Evolutionary conservation across 2,329 filamentous ascomycete genomes (phyloP).

Genomic region (Ophiosphaerella narmari): DNA sequence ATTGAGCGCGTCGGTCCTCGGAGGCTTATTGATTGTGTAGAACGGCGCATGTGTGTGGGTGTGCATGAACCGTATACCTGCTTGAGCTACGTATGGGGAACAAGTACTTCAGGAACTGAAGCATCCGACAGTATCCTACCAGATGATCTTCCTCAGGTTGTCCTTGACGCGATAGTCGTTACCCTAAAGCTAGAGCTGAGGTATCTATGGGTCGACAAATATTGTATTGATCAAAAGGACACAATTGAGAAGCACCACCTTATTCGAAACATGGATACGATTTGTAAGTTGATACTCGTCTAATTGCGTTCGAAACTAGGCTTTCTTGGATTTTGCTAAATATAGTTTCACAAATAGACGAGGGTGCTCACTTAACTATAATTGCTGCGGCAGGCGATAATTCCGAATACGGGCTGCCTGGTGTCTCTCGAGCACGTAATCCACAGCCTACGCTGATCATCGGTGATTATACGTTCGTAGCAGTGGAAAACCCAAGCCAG

Average conservation of each 20-base stretch:
- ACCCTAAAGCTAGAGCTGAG: not conserved
- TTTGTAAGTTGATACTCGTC: too few relatives aligned
- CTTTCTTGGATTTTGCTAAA: too few relatives aligned
- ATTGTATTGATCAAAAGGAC: conserved; percentile 5
- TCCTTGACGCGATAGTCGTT: not conserved
- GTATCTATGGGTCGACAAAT: conserved; percentile 2
- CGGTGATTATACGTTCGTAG: not conserved
- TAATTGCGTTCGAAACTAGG: too few relatives aligned
- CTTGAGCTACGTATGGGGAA: conserved; percentile 5
- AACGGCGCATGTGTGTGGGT: not conserved
- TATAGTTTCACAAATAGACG: not conserved
- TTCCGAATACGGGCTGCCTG: conserved; percentile 3
- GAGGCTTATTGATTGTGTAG: conserved; percentile 1
- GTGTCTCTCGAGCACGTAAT: not conserved
- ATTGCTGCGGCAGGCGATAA: conserved; percentile 7
- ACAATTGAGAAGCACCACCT: not conserved
- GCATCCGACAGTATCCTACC: not conserved
- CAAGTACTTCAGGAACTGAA: not conserved
- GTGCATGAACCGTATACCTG: not conserved
- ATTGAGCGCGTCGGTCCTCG: not conserved
- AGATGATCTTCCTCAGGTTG: not conserved
- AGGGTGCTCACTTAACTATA: conserved; percentile 9
- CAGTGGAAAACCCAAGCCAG: too few relatives aligned
- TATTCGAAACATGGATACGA: too few relatives aligned
- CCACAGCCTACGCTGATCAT: not conserved